Percentiles rank a stretch among this genome's conserved stretches.
phyloP scores from a whole-genome alignment of 1,284 basidiomycete genomes.

The Cryptococcus floricola region DNA sequence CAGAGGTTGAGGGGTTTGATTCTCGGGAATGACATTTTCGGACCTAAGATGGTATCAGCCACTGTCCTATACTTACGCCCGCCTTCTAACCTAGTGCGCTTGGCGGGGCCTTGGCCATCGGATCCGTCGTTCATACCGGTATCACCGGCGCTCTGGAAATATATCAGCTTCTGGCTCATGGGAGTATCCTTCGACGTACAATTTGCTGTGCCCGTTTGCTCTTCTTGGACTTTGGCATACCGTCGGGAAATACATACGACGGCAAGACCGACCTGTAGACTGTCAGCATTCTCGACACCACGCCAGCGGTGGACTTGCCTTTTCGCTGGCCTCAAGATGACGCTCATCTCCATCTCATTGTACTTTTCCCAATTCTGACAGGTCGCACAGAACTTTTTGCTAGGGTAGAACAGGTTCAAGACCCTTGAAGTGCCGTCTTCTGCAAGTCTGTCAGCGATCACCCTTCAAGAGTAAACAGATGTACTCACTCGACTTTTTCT shows the following conservation, averaged over 20 bases:
- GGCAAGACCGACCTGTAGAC: conserved; percentile 37
- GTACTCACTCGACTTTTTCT: conserved; percentile 77
- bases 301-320: conserved; percentile 56
- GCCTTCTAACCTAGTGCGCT: conserved; percentile 37
- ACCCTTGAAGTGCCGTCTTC: conserved; percentile 55
- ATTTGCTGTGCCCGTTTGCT: conserved; percentile 38
- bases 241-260: conserved; percentile 44
- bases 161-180: not conserved
- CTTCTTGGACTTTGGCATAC: conserved; percentile 41
- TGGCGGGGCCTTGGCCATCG: conserved; percentile 39
- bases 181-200: conserved; percentile 16
- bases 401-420: conserved; percentile 95
- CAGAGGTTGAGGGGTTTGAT: not conserved
- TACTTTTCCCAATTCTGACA: conserved; percentile 97
- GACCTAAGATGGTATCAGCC: not conserved
- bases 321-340: conserved; percentile 89
- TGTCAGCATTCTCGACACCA: not conserved
- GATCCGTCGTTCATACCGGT: conserved; percentile 28
- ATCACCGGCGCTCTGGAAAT: conserved; percentile 17
- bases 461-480: too few relatives aligned
- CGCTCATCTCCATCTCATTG: conserved; percentile 88
- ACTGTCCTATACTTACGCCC: not conserved
- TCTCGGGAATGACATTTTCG: not conserved
- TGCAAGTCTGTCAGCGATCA: conserved; percentile 10
- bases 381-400: conserved; percentile 89